phyloP scores from a whole-genome alignment of 2,329 filamentous ascomycete species.

The Trichophyton schoenleinii region DNA sequence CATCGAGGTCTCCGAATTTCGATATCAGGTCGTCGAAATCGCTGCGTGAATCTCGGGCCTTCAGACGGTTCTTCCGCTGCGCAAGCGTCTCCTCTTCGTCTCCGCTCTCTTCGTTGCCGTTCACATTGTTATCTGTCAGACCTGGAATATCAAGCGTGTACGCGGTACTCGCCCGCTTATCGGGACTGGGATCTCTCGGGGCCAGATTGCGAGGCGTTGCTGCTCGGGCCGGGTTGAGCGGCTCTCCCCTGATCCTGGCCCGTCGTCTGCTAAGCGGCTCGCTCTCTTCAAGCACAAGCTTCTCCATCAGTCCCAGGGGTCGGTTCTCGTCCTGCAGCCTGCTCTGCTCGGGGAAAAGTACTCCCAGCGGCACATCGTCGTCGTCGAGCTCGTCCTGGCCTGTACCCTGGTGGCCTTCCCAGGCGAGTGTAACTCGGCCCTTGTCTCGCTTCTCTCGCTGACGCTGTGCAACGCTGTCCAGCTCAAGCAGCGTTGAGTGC shows the following conservation, averaged over 20 bases:
- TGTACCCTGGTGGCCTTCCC: constrained; percentile 52
- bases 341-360: constrained; percentile 52
- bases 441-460: constrained; percentile 62
- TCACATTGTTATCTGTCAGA: constrained; percentile 7
- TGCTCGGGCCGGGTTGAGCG: constrained; percentile 20
- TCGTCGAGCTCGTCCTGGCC: constrained; percentile 44
- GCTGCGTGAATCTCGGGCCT: constrained; percentile 18
- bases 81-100: constrained; percentile 32
- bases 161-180: constrained; percentile 24
- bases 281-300: constrained; percentile 76
- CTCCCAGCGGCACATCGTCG: constrained; percentile 75
- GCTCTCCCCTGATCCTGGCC: constrained; percentile 57
- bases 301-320: constrained; percentile 43
- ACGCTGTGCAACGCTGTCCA: constrained; percentile 80
- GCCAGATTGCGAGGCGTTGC: neutral
- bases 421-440: constrained; percentile 74
- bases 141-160: constrained; percentile 21
- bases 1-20: constrained; percentile 23
- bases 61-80: constrained; percentile 32
- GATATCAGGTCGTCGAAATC: constrained; percentile 35
- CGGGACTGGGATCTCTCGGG: constrained; percentile 12
- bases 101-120: constrained; percentile 19
- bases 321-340: constrained; percentile 22
- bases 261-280: constrained; percentile 72
- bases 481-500: constrained; percentile 76